Percentiles rank a stretch among this genome's conserved stretches.
phyloP scores from a whole-genome alignment of 2,329 filamentous ascomycete genomes.

The Metarhizium humberi region DNA sequence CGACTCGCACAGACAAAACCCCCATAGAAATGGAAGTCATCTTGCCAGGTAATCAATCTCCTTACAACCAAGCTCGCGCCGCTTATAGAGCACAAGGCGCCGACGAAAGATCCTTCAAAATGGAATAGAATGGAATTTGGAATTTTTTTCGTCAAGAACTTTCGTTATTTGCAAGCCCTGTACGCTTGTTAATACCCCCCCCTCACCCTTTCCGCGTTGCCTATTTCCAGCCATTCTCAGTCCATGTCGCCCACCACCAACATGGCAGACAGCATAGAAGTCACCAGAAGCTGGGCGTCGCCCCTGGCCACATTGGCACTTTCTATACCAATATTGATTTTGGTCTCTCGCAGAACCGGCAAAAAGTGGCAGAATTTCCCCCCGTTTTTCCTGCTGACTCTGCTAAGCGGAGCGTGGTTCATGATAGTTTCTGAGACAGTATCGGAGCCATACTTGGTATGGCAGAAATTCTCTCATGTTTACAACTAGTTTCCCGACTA shows the following conservation, averaged over 20 bases:
- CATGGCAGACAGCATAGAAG: not conserved
- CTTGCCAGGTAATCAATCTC: too few relatives aligned
- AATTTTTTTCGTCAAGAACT: too few relatives aligned
- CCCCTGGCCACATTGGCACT: conserved; percentile 5
- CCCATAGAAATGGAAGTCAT: too few relatives aligned
- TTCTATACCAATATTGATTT: conserved; percentile 4
- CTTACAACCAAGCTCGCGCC: too few relatives aligned
- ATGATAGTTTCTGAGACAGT: conserved; percentile 22
- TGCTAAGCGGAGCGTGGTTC: conserved; percentile 13
- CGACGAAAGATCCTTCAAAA: not conserved
- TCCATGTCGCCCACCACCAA: not conserved
- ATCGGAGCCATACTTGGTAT: conserved; percentile 45
- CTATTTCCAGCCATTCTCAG: not conserved
- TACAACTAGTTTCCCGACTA: conserved; percentile 2
- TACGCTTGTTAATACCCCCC: not conserved
- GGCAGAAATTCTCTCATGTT: conserved; percentile 7
- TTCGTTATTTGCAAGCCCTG: not conserved
- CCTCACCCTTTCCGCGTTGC: not conserved
- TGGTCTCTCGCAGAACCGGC: not conserved
- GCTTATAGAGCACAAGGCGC: too few relatives aligned
- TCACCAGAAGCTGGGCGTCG: not conserved
- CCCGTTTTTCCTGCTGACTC: conserved; percentile 7
- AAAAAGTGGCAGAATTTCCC: not conserved
- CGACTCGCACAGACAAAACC: too few relatives aligned
- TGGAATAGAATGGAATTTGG: not conserved